Evolutionary conservation across 768 basidiomycete genomes (phyloP).

Genomic region (Rubroboletus pulcherrimus): DNA sequence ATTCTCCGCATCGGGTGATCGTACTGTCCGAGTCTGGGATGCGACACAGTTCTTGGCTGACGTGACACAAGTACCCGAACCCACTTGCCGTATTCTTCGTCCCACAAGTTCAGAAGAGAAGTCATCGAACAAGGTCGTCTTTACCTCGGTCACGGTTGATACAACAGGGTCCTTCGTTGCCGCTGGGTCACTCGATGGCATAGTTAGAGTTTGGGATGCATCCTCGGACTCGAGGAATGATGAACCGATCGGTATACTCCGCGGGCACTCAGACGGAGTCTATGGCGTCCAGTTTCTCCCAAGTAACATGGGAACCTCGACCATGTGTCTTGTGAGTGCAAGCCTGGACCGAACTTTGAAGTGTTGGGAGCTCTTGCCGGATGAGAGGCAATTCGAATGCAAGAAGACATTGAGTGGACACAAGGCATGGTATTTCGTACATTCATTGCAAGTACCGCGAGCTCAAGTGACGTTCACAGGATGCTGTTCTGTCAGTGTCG

Average conservation of each 20-base stretch:
- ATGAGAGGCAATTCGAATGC: slow-evolving; percentile 26
- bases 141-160: slow-evolving; percentile 31
- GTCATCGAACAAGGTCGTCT: slow-evolving; percentile 22
- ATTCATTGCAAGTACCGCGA: background rate
- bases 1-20: slow-evolving; percentile 36
- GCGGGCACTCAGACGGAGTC: slow-evolving; percentile 30
- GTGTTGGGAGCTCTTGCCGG: slow-evolving; percentile 42
- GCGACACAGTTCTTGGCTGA: slow-evolving; percentile 23
- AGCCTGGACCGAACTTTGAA: slow-evolving; percentile 33
- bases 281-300: slow-evolving; percentile 32
- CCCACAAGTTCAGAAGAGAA: slow-evolving; percentile 14
- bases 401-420: slow-evolving; percentile 32
- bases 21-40: slow-evolving; percentile 35
- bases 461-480: slow-evolving; percentile 17
- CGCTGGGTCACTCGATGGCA: slow-evolving; percentile 50
- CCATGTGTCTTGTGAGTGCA: slow-evolving; percentile 28
- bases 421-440: slow-evolving; percentile 12
- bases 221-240: slow-evolving; percentile 32
- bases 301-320: slow-evolving; percentile 19
- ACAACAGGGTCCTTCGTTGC: slow-evolving; percentile 41
- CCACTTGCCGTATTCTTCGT: slow-evolving; percentile 18
- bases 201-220: slow-evolving; percentile 51
- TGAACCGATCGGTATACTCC: slow-evolving; percentile 20
- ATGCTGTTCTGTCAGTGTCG: slow-evolving; percentile 30
- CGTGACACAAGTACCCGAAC: slow-evolving; percentile 17